Percentiles rank a stretch among this genome's conserved stretches.
phyloP scores from a whole-genome alignment of 108 stramenopile species.

The Nitzschia sp. region DNA sequence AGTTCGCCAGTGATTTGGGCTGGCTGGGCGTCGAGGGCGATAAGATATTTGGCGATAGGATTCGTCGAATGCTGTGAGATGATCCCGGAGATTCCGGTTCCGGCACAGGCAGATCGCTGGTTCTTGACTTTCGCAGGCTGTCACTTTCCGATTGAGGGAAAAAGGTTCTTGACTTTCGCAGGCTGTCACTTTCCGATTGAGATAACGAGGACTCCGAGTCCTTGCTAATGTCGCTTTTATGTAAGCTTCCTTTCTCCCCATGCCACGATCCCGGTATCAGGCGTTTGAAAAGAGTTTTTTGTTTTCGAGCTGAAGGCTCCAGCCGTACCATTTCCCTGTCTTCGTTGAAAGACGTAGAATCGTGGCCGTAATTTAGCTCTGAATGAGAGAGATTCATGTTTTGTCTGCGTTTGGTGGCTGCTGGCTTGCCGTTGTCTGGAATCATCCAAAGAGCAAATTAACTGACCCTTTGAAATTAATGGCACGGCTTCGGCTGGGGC shows the following conservation, averaged over 20 bases:
- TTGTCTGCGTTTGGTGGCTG: no score
- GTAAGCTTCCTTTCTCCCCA: neutral
- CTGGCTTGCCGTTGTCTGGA: no score
- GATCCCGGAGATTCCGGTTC: neutral
- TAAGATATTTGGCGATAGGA: neutral
- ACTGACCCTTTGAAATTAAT: no score
- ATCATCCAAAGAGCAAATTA: no score
- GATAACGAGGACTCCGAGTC: neutral
- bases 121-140: neutral
- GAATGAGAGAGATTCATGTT: neutral
- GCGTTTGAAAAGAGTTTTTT: neutral
- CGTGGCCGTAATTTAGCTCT: neutral
- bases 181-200: neutral
- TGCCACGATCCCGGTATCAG: neutral
- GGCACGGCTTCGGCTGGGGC: no score
- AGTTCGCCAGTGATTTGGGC: neutral
- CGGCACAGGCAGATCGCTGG: neutral
- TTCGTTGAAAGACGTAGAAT: neutral
- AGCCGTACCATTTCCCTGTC: neutral
- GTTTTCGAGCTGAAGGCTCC: conserved; percentile 2
- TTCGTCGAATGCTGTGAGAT: neutral
- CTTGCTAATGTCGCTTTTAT: no score
- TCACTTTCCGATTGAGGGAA: neutral
- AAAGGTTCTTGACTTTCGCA: neutral
- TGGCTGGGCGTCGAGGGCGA: neutral